Base-by-base conservation (phyloP, 225 moss, liverwort and hornwort species). In the Climacium dendroides region DNA sequence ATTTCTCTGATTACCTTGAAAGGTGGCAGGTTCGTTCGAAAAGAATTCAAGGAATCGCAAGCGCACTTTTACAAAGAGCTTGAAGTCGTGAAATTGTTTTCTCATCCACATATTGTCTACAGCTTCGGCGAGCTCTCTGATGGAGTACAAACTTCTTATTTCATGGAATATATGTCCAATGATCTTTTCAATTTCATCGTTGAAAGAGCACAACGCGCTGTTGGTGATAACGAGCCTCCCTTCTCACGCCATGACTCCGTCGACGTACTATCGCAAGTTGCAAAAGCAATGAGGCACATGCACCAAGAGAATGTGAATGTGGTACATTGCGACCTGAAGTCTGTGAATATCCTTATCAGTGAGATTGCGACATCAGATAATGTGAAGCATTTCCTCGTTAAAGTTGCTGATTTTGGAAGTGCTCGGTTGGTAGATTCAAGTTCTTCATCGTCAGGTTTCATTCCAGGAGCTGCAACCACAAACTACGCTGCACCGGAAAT, bases 341-440 rank as follows among this genome's bases (percentile, higher is more conserved):
- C 89, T 48, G 0, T 2, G 47, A 89, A 91, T 57, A 89, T 91
- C 55, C 85, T 91, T 16, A 55, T 91, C 39, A 91, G 89, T 63
- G 81, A 84, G 83, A 75, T 91, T 63, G 57, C 58, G 13, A 53
- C 58, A 55, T 55, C 81, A 41, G 85, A 84, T 22, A 60, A 11
- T 63, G 85, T 52, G 77, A 52, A n/a, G 35, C 85, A 88, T 64
- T 89, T 70, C 62, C 82, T 91, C 20, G 65, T 91, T 8, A 91
- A 91, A 63, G 85, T 89, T 54, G 59, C 91, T 87, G 91, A 89
- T 82, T 91, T 91, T 53, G 91, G 91, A 48, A 89, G 84, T 45
- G 91, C 91, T 35, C 84, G 71, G 71, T 32, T 30, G 30, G 55
- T 10, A 22, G 18, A 57, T 39, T 52, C 76, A 85, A 85, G 85